A percentile compares a stretch with the other conserved stretches of the same genome.
Conservation (phyloP, 208 protist genomes). For the Naegleria fowleri region DNA sequence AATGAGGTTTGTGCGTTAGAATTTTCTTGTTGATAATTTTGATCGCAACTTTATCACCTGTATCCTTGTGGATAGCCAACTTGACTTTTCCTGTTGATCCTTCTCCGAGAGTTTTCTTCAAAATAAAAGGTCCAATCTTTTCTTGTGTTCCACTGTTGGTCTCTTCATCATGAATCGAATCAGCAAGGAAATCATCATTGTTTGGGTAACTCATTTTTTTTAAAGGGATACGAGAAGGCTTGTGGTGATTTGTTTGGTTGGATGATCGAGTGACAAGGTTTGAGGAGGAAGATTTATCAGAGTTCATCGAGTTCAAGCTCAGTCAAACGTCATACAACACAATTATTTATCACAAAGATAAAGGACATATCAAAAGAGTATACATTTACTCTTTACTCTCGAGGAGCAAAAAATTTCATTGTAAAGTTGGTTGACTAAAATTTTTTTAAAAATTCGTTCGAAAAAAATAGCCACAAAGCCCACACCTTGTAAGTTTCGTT, state of each 20-base stretch:
- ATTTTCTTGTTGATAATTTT: slow-evolving; percentile 35
- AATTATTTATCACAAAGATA: no score
- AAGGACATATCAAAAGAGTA: no score
- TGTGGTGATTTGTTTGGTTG: no score
- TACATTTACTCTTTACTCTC: no score
- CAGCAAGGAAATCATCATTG: background rate
- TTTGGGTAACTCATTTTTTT: background rate
- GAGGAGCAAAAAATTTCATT: background rate
- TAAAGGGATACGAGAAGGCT: background rate
- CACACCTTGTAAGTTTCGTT: background rate
- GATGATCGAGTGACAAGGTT: no score
- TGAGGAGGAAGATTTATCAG: no score
- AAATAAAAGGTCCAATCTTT: slow-evolving; percentile 34
- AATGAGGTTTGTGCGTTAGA: slow-evolving; percentile 20
- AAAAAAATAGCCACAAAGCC: background rate
- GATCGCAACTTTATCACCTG: slow-evolving; percentile 27
- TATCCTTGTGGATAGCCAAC: slow-evolving; percentile 29
- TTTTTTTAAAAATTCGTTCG: background rate
- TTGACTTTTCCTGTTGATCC: slow-evolving; percentile 39
- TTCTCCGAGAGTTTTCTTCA: slow-evolving; percentile 26
- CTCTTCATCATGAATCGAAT: background rate
- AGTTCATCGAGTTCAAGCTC: no score
- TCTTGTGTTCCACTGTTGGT: background rate
- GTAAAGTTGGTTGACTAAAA: background rate
- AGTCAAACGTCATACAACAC: no score